These are phyloP conservation scores for Russula olivacea DNA, from an alignment of 768 basidiomycete species.

Conservation along the genomic window DNA sequence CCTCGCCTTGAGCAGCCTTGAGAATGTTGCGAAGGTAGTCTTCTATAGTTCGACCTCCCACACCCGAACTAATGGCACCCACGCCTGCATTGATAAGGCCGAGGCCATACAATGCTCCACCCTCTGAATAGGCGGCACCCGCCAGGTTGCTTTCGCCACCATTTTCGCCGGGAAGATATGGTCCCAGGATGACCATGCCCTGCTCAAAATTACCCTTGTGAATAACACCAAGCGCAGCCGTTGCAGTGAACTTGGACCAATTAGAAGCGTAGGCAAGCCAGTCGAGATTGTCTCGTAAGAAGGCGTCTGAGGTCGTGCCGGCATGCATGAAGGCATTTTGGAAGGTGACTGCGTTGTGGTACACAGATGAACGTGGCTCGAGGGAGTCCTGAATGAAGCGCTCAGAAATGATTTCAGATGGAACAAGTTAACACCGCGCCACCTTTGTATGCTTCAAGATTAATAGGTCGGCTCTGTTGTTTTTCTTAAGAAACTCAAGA, in stretches of 20 bases:
- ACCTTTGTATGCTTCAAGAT: conserved; percentile 94
- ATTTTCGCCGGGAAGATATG: conserved; percentile 80
- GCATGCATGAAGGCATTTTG: conserved; percentile 98
- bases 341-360: conserved; percentile 92
- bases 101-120: conserved; percentile 91
- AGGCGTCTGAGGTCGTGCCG: conserved; percentile 93
- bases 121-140: conserved; percentile 86
- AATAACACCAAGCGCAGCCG: conserved; percentile 94
- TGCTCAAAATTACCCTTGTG: conserved; percentile 96
- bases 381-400: conserved; percentile 62
- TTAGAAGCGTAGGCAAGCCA: conserved; percentile 94
- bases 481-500: conserved; percentile 91
- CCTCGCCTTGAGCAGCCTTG: conserved; percentile 68
- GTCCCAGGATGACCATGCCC: conserved; percentile 86
- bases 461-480: conserved; percentile 87
- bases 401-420: conserved; percentile 61
- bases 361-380: conserved; percentile 92
- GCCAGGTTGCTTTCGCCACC: conserved; percentile 67
- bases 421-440: conserved; percentile 39
- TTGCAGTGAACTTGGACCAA: conserved; percentile 98
- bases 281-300: conserved; percentile 92
- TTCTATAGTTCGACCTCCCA: conserved; percentile 54
- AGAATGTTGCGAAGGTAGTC: conserved; percentile 77
- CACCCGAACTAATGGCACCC: conserved; percentile 36
- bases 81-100: conserved; percentile 93